Percentiles rank a stretch among this genome's conserved stretches.
phyloP scores from a whole-genome alignment of 1,139 yeast species.

The Sugiyamaella pinicola region DNA sequence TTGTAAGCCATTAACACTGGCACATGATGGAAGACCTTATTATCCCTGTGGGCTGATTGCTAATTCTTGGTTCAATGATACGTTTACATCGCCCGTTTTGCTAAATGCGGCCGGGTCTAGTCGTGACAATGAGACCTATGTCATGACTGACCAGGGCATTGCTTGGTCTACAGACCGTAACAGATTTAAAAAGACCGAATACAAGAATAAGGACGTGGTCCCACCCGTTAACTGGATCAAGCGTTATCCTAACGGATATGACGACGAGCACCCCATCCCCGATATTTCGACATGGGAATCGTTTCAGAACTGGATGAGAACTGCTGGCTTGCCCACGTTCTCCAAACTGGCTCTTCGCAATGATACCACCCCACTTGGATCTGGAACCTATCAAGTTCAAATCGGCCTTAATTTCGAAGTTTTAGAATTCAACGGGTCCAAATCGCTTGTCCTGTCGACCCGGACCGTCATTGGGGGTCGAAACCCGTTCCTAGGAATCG shows the following conservation, averaged over 20 bases:
- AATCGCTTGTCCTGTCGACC: conserved; percentile 76
- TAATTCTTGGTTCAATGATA: conserved; percentile 88
- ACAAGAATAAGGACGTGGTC: conserved; percentile 68
- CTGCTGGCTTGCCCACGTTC: conserved; percentile 86
- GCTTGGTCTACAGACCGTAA: conserved; percentile 85
- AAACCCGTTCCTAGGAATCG: conserved; percentile 81
- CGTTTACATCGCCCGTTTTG: conserved; percentile 57
- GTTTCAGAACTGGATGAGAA: conserved; percentile 97
- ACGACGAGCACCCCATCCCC: conserved; percentile 74
- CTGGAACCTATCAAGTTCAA: conserved; percentile 71
- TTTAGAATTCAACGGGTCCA: conserved; percentile 75
- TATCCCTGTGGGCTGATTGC: conserved; percentile 98
- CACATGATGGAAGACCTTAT: conserved; percentile 53
- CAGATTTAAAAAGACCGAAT: conserved; percentile 77
- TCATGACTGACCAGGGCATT: conserved; percentile 68
- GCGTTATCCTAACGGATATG: conserved; percentile 86
- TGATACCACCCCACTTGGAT: conserved; percentile 59
- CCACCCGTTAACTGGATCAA: conserved; percentile 97
- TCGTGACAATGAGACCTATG: conserved; percentile 50
- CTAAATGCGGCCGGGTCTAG: conserved; percentile 49
- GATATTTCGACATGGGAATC: conserved; percentile 76
- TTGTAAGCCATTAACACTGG: conserved; percentile 77
- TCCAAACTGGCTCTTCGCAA: conserved; percentile 81
- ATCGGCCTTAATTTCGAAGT: conserved; percentile 92
- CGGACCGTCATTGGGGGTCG: conserved; percentile 90